These are phyloP conservation scores for Moricandia moricandioides DNA, from an alignment of 345 rosid species.

Conservation along the genomic window DNA sequence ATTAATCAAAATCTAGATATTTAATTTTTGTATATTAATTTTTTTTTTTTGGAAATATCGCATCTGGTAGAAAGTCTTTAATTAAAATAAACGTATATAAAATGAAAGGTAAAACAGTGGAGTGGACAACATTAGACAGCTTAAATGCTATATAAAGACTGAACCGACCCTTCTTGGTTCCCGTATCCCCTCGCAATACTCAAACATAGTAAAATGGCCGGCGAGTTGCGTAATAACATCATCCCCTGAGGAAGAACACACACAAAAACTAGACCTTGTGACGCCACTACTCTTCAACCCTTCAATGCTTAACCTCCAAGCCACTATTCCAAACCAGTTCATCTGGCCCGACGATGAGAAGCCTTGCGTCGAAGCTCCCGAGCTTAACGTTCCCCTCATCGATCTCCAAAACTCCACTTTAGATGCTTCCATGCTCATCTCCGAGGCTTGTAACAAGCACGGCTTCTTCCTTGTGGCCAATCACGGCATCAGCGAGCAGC, in stretches of 20 bases:
- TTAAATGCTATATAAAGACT: constrained; percentile 22
- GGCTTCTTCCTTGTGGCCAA: constrained; percentile 89
- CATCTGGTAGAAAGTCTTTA: neutral
- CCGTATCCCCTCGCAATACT: constrained; percentile 19
- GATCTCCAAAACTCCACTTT: constrained; percentile 49
- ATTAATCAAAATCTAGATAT: neutral
- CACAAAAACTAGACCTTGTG: constrained; percentile 33
- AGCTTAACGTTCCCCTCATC: constrained; percentile 72
- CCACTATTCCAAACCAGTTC: constrained; percentile 65
- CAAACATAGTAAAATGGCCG: constrained; percentile 39
- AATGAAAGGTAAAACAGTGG: neutral
- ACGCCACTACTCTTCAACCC: constrained; percentile 72
- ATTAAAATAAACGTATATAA: neutral
- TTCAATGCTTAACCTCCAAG: constrained; percentile 49
- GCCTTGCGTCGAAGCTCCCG: constrained; percentile 51
- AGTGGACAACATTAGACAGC: neutral
- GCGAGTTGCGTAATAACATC: constrained; percentile 39
- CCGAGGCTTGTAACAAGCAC: constrained; percentile 70
- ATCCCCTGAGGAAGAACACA: constrained; percentile 32
- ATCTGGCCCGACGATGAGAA: constrained; percentile 87
- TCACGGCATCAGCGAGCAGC: constrained; percentile 67
- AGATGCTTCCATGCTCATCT: constrained; percentile 62
- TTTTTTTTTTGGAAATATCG: neutral
- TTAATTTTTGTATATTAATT: neutral
- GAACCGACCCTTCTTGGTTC: constrained; percentile 16